Conservation (phyloP, 441 rosid species). For the Populus trichocarpa region DNA sequence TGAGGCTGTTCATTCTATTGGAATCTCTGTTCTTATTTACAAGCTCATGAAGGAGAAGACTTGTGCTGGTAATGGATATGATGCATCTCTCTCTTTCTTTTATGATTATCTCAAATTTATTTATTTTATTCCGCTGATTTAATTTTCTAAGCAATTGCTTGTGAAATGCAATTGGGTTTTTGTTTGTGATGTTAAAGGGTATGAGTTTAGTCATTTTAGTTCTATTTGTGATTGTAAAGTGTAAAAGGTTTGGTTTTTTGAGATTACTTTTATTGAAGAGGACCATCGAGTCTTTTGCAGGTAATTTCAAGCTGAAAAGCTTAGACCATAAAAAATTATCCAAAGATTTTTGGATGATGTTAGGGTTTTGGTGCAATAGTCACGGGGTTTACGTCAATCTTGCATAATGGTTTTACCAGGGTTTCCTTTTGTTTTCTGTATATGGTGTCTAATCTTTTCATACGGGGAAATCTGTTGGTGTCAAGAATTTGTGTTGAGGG, state of each 20-base stretch:
- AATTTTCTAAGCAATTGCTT: not conserved
- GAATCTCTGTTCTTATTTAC: no score
- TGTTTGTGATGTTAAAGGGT: not conserved
- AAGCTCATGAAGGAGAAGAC: constrained; percentile 52
- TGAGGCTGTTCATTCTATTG: no score
- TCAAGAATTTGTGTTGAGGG: not conserved
- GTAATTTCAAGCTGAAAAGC: not conserved
- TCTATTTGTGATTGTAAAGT: not conserved
- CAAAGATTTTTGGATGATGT: not conserved
- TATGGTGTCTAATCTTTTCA: not conserved
- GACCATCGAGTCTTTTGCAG: not conserved
- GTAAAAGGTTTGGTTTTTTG: not conserved
- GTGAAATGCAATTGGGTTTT: not conserved
- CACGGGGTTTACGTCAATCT: not conserved
- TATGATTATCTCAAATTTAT: not conserved
- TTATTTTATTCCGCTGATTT: not conserved
- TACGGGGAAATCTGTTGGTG: not conserved
- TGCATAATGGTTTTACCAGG: not conserved
- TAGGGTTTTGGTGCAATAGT: not conserved
- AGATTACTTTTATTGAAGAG: not conserved
- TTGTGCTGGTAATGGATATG: constrained; percentile 60
- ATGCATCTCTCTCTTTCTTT: not conserved
- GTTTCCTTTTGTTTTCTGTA: not conserved
- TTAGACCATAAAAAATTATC: not conserved
- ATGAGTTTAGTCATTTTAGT: not conserved